Evolutionary conservation across 148 eudicot species (phyloP).

Genomic region (Rheum nobile): DNA sequence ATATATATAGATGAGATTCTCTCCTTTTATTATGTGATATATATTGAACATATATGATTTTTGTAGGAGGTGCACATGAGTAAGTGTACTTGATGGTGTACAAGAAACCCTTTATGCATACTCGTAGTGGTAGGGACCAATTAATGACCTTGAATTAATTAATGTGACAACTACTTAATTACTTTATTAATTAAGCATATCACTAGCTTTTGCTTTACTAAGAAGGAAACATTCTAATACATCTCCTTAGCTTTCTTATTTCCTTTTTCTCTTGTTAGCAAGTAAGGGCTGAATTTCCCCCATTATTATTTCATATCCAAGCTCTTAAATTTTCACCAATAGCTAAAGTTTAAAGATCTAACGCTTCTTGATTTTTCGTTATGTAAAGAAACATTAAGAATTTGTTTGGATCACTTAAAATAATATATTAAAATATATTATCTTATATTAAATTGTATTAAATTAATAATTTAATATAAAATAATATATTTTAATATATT

Average conservation of each 20-base stretch:
- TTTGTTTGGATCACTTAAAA: no score
- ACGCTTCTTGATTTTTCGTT: no score
- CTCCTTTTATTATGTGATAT: slow-evolving; percentile 2
- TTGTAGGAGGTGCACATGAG: background rate
- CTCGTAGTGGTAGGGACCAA: slow-evolving; percentile 2
- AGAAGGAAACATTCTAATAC: slow-evolving; percentile 5
- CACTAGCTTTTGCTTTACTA: background rate
- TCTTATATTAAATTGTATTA: no score
- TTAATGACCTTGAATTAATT: background rate
- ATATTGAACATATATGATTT: background rate
- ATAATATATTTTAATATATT: no score
- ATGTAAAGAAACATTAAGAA: no score
- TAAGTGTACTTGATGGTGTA: slow-evolving; percentile 5
- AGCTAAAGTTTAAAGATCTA: no score
- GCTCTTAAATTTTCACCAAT: no score
- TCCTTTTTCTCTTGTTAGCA: background rate
- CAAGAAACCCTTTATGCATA: background rate
- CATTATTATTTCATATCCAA: background rate
- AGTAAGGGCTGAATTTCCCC: background rate
- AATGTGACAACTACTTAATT: background rate
- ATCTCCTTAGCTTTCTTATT: background rate
- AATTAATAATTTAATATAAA: no score
- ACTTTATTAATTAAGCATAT: background rate
- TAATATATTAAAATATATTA: no score
- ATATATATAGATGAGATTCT: background rate